These are phyloP conservation scores for Hygrophorus russula DNA, from an alignment of 768 basidiomycete genomes.

Conservation along the genomic window DNA sequence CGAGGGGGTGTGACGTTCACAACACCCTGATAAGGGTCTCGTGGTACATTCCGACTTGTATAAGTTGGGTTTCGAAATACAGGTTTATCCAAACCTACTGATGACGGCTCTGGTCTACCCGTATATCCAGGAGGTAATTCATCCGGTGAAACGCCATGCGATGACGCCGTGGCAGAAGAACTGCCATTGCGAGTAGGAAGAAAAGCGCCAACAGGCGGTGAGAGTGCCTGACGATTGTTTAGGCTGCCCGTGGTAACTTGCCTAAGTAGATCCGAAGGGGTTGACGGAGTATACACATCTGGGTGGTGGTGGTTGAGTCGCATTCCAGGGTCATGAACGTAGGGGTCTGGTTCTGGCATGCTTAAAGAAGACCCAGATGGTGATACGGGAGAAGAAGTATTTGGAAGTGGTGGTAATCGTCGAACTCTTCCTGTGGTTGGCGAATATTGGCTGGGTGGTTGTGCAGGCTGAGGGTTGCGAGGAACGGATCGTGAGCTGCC, in stretches of 20 bases:
- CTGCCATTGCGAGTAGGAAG: too few relatives aligned
- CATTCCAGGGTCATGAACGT: constrained; percentile 15
- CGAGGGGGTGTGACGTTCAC: neutral
- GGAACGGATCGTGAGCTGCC: constrained; percentile 6
- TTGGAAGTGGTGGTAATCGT: constrained; percentile 35
- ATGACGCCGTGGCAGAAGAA: neutral
- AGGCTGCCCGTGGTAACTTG: constrained; percentile 10
- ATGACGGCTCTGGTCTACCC: constrained; percentile 1
- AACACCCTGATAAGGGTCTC: neutral
- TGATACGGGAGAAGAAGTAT: constrained; percentile 17
- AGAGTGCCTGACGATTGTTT: constrained; percentile 12
- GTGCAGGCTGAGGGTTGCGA: constrained; percentile 11
- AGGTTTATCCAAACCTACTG: neutral
- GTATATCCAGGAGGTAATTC: constrained; percentile 9
- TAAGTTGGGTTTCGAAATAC: neutral
- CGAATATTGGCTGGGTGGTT: constrained; percentile 13
- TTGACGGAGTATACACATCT: constrained; percentile 16
- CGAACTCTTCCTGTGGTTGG: constrained; percentile 17
- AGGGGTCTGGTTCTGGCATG: constrained; percentile 35
- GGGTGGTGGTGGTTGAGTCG: constrained; percentile 14
- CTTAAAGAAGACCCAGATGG: constrained; percentile 15
- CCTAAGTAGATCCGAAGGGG: constrained; percentile 11
- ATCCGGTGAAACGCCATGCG: constrained; percentile 7
- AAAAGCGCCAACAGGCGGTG: constrained; percentile 8
- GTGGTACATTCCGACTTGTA: neutral